Evolutionary conservation across 139 green algal species (phyloP).

Genomic region (Chlorella sp.): DNA sequence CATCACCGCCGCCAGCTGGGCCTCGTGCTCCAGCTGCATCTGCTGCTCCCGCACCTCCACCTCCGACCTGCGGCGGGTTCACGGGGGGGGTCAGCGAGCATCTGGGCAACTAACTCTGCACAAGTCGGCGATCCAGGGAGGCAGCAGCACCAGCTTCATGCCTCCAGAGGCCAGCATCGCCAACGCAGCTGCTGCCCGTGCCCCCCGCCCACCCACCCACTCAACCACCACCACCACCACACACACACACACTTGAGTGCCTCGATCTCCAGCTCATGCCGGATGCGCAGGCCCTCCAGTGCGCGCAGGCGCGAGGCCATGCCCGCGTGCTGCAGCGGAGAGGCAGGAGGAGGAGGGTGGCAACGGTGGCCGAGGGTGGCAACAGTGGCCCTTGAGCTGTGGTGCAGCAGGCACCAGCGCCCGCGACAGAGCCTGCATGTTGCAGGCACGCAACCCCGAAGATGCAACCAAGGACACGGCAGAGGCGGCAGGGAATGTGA

Average conservation of each 20-base stretch:
- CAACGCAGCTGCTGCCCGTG: neutral
- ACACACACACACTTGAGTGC: constrained; percentile 11
- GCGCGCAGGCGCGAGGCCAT: constrained; percentile 6
- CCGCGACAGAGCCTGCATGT: no score
- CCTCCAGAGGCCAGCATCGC: no score
- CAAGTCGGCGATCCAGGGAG: neutral
- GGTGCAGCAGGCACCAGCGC: no score
- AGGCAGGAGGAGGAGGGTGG: no score
- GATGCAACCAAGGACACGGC: no score
- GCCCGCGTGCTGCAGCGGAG: no score
- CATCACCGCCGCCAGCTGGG: constrained; percentile 6
- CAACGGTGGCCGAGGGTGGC: no score
- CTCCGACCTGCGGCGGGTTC: neutral
- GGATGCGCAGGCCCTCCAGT: constrained; percentile 7
- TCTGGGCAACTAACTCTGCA: neutral
- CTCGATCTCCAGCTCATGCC: constrained; percentile 10
- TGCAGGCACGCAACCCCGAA: no score
- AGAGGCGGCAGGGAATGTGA: no score
- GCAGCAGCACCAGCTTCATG: neutral
- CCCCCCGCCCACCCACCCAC: neutral
- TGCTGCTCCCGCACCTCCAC: constrained; percentile 5
- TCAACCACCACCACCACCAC: no score
- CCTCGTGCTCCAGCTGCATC: constrained; percentile 4
- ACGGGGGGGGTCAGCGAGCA: neutral
- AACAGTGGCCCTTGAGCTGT: no score